phyloP scores from a whole-genome alignment of 2,329 filamentous ascomycete species.

The Clarireedia paspali region DNA sequence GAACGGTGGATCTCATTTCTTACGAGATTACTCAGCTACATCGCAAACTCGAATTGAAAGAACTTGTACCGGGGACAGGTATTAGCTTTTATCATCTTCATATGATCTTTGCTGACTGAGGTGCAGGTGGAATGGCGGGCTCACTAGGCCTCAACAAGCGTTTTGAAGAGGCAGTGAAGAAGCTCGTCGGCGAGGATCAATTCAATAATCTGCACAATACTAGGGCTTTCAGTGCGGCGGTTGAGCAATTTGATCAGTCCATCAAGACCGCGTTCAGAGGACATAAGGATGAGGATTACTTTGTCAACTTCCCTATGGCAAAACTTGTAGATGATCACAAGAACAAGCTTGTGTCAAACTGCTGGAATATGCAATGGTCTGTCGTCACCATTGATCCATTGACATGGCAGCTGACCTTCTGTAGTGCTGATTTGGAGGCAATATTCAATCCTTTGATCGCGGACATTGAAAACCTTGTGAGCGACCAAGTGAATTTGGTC shows the following conservation, averaged over 20 bases:
- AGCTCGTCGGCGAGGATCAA: slow-evolving; percentile 22
- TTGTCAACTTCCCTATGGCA: slow-evolving; percentile 23
- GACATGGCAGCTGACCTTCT: neutral
- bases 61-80: slow-evolving; percentile 22
- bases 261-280: slow-evolving; percentile 26
- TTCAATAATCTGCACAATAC: slow-evolving; percentile 25
- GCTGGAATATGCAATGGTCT: slow-evolving; percentile 19
- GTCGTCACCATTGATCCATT: neutral
- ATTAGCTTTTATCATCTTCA: neutral
- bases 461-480: slow-evolving; percentile 34
- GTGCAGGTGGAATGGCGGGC: slow-evolving; percentile 20
- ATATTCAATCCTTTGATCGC: slow-evolving; percentile 33
- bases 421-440: slow-evolving; percentile 46
- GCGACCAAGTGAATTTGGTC: slow-evolving; percentile 36
- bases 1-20: slow-evolving; percentile 30
- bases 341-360: slow-evolving; percentile 16
- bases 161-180: slow-evolving; percentile 20
- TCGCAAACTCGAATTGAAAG: slow-evolving; percentile 21
- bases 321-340: slow-evolving; percentile 19
- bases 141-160: slow-evolving; percentile 23
- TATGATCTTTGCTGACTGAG: neutral
- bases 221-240: slow-evolving; percentile 23
- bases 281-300: slow-evolving; percentile 20
- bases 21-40: slow-evolving; percentile 18
- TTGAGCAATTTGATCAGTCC: slow-evolving; percentile 27